Base-by-base conservation (phyloP, 768 basidiomycete species). In the Boletus pseudopeckii region DNA sequence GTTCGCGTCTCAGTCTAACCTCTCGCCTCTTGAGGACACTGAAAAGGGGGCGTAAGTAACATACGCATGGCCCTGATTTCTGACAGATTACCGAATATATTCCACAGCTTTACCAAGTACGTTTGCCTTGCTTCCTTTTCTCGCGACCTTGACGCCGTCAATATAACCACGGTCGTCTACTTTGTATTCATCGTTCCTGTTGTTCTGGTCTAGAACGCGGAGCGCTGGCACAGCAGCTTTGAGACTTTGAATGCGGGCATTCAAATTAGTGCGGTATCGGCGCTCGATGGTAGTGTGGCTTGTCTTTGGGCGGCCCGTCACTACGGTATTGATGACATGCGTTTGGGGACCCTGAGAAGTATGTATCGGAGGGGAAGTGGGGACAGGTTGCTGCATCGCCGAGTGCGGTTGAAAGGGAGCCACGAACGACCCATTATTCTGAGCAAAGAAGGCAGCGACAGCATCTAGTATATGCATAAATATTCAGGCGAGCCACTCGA, bases 201-300 rank as follows among this genome's bases (percentile, higher is more conserved):
- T 48, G 53, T 70, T 70, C 57, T 81, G 78, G 56, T 92, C 90
- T 5, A 92, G 75, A 17, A 90, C 84, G 5, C 90, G 86, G 37
- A 93, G 78, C 0, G 91, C 91, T 5, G 91, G 91, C 1, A 93
- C 90, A 13, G 91, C 84, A 64, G 84, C 81, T 55, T 88, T 85
- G 45, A 93, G 75, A 49, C 83, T 84, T 54, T 88, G 86, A 32
- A 93, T 92, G 45, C 91, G 86, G 0, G 90, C 87, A 60, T 93
- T 93, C 42, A 93, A 77, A 65, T 93, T 93, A 1, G 91, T 92
- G 52, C 91, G 85, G 69, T 93, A 93, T 39, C 91, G 80, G 10
- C 91, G 80, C 70, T 93, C 91, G 55, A 93, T 92, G 20, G 90
- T 92, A 4, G 91, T 93, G 65, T 93, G 91, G 60, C 86, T 88